Conservation (phyloP, 2,329 filamentous ascomycete genomes). For the Berkeleyomyces basicola region DNA sequence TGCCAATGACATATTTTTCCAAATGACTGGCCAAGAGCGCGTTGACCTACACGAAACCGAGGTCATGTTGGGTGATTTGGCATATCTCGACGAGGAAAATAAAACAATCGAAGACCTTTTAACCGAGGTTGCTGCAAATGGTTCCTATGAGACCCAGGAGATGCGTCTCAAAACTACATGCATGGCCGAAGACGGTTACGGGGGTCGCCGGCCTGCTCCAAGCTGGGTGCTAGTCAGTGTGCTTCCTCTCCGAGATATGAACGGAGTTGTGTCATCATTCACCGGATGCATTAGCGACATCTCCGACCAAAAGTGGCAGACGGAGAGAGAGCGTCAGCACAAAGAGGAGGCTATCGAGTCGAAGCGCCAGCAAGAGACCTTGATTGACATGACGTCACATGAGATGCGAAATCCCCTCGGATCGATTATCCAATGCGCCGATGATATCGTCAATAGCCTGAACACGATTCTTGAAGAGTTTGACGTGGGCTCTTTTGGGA, state of each 20-base stretch:
- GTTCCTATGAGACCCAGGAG: conserved; percentile 30
- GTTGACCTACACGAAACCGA: conserved; percentile 23
- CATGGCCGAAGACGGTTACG: conserved; percentile 28
- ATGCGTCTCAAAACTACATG: conserved; percentile 32
- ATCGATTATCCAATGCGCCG: conserved; percentile 58
- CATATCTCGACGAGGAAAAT: conserved; percentile 30
- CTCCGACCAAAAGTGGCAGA: conserved; percentile 33
- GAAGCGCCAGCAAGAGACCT: conserved; percentile 59
- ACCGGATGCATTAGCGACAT: conserved; percentile 33
- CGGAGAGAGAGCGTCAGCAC: conserved; percentile 31
- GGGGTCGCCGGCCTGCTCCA: conserved; percentile 27
- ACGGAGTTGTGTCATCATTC: conserved; percentile 30
- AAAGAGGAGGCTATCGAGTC: conserved; percentile 41
- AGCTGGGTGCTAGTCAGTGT: conserved; percentile 34
- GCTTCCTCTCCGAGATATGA: conserved; percentile 31
- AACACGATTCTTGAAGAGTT: conserved; percentile 21
- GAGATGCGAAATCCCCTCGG: conserved; percentile 60
- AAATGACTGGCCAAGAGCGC: conserved; percentile 33
- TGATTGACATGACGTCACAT: conserved; percentile 61
- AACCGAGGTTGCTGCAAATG: conserved; percentile 24
- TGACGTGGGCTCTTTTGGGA: conserved; percentile 21
- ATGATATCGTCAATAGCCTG: conserved; percentile 44
- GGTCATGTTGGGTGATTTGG: conserved; percentile 29
- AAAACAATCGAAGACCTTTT: conserved; percentile 25
- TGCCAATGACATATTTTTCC: conserved; percentile 37